phyloP scores from a whole-genome alignment of 306 rosid species.

The Corylus heterophylla region DNA sequence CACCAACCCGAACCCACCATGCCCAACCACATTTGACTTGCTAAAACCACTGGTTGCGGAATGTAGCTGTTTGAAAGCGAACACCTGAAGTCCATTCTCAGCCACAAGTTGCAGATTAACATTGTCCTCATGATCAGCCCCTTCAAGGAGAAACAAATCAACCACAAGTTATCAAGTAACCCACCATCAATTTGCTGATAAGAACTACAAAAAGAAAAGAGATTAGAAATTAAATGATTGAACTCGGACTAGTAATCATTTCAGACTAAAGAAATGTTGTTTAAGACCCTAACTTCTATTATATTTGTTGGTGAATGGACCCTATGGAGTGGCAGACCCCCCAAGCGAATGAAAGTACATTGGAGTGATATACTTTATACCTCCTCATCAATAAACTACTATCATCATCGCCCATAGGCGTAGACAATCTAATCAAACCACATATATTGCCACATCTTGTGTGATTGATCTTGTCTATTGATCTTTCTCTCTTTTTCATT shows the following conservation, averaged over 20 bases:
- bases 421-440: too few relatives aligned
- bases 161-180: constrained; percentile 27
- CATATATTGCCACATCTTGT: too few relatives aligned
- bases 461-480: too few relatives aligned
- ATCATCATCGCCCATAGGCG: too few relatives aligned
- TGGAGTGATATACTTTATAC: too few relatives aligned
- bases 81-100: constrained; percentile 71
- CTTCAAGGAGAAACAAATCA: constrained; percentile 47
- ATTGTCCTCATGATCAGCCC: constrained; percentile 41
- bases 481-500: too few relatives aligned
- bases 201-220: constrained; percentile 10
- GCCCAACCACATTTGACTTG: constrained; percentile 88
- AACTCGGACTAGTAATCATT: not conserved
- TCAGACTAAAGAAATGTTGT: not conserved
- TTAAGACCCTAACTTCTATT: too few relatives aligned
- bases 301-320: too few relatives aligned
- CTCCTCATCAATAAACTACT: too few relatives aligned
- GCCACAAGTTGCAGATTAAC: constrained; percentile 57
- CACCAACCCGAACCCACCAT: constrained; percentile 85
- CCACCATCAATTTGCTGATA: constrained; percentile 29
- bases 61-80: constrained; percentile 90
- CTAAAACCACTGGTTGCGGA: constrained; percentile 89
- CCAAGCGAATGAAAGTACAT: too few relatives aligned
- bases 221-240: constrained; percentile 3
- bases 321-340: too few relatives aligned